These are phyloP conservation scores for Beta vulgaris DNA, from an alignment of 148 eudicot genomes.

Conservation along the genomic window DNA sequence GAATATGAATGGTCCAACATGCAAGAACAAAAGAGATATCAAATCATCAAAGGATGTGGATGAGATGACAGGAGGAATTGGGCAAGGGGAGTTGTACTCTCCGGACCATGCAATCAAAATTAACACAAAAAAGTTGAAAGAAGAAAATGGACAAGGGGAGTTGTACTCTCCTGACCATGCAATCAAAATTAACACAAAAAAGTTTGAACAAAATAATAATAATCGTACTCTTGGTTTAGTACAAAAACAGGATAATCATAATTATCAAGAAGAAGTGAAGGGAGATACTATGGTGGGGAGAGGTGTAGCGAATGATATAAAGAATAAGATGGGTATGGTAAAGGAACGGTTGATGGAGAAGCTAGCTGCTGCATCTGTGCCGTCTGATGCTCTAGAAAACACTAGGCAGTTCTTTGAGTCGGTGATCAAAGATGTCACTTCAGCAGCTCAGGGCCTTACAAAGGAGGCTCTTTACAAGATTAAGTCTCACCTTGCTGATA, in stretches of 20 bases:
- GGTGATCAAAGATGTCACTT: no score
- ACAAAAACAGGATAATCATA: background rate
- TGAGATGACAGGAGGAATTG: constrained; percentile 11
- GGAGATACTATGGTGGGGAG: constrained; percentile 11
- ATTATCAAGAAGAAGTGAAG: background rate
- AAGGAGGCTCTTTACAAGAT: no score
- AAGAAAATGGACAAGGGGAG: constrained; percentile 16
- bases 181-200: constrained; percentile 18
- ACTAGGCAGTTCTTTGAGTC: no score
- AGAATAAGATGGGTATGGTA: constrained; percentile 14
- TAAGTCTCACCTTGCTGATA: no score
- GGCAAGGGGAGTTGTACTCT: constrained; percentile 23
- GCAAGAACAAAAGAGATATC: background rate
- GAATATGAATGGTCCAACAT: constrained; percentile 9
- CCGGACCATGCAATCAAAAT: constrained; percentile 27
- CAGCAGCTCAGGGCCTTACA: no score
- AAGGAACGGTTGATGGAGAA: constrained; percentile 30
- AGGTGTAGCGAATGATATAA: constrained; percentile 38
- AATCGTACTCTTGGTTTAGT: background rate
- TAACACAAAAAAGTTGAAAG: constrained; percentile 9
- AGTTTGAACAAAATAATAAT: background rate
- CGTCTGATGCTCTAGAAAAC: no score
- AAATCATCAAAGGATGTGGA: constrained; percentile 22
- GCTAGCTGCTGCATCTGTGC: constrained; percentile 24
- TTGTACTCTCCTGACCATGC: constrained; percentile 27